A percentile compares a stretch with the other conserved stretches of the same genome.
Evolutionary conservation across 2,329 filamentous ascomycete genomes (phyloP).

Genomic region (Pseudofabraea citricarpa): DNA sequence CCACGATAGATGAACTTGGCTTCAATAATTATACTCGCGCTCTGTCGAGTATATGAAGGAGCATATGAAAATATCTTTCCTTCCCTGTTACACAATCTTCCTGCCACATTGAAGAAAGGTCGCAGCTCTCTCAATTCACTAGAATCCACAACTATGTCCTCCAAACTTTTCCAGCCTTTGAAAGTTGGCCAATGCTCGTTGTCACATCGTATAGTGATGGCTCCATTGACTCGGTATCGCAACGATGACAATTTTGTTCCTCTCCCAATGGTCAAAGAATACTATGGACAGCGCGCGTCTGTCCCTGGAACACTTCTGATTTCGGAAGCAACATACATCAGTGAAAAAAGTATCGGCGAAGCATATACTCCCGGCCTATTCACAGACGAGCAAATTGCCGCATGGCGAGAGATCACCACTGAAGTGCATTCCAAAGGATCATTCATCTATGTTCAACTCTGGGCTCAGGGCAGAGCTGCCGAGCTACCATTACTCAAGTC

Average conservation of each 20-base stretch:
- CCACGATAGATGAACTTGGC: too few relatives aligned
- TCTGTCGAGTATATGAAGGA: too few relatives aligned
- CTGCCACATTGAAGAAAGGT: too few relatives aligned
- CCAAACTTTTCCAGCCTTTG: constrained; percentile 33
- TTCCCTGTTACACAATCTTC: too few relatives aligned
- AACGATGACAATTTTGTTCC: constrained; percentile 41
- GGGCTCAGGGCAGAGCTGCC: constrained; percentile 53
- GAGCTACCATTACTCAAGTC: constrained; percentile 14
- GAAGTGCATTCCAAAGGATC: constrained; percentile 57
- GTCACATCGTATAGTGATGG: constrained; percentile 41
- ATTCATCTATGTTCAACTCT: constrained; percentile 58
- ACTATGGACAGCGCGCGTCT: constrained; percentile 46
- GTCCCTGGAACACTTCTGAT: constrained; percentile 51
- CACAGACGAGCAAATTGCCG: constrained; percentile 46
- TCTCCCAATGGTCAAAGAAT: constrained; percentile 35
- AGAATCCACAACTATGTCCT: too few relatives aligned
- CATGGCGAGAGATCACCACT: constrained; percentile 56
- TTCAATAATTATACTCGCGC: too few relatives aligned
- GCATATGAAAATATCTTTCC: too few relatives aligned
- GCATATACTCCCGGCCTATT: constrained; percentile 53
- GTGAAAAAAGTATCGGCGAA: constrained; percentile 40
- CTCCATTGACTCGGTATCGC: constrained; percentile 42
- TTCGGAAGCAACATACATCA: constrained; percentile 43
- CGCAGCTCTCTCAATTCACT: too few relatives aligned
- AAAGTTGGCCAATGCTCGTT: constrained; percentile 33